Percentiles rank a stretch among this genome's conserved stretches.
phyloP scores from a whole-genome alignment of 257 asterid genomes.

The Nicotiana paniculata region DNA sequence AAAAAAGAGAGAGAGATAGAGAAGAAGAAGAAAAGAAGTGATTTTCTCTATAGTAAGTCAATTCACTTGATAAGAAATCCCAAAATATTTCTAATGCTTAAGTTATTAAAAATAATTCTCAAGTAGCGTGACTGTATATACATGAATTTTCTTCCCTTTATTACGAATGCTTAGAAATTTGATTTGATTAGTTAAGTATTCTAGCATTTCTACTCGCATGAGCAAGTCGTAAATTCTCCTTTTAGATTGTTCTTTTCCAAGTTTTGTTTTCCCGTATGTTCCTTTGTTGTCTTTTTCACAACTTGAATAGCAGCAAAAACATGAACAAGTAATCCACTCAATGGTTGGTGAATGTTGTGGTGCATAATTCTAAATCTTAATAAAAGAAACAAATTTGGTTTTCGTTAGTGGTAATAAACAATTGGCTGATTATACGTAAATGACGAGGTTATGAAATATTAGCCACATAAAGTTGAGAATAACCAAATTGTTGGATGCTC shows the following conservation, averaged over 20 bases:
- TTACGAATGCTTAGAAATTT: background rate
- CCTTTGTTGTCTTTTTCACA: background rate
- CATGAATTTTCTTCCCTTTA: background rate
- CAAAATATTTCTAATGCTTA: too few relatives aligned
- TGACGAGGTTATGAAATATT: background rate
- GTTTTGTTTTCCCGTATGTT: background rate
- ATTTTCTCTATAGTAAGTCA: too few relatives aligned
- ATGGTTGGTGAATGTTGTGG: too few relatives aligned
- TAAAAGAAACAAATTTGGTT: too few relatives aligned
- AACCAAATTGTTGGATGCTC: background rate
- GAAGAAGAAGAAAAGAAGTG: too few relatives aligned
- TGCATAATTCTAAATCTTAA: too few relatives aligned
- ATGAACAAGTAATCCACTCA: too few relatives aligned
- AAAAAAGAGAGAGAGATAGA: too few relatives aligned
- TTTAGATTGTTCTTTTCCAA: background rate
- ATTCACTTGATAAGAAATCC: too few relatives aligned
- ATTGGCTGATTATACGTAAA: background rate
- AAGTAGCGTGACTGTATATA: background rate
- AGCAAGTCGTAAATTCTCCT: background rate
- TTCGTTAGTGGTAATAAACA: background rate
- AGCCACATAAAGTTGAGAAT: slow-evolving; percentile 1
- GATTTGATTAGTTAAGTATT: background rate
- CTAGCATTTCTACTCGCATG: background rate
- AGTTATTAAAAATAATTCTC: too few relatives aligned
- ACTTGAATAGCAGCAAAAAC: background rate